Conservation (phyloP, 1,139 yeast species). For the Hanseniaspora gamundiae region DNA sequence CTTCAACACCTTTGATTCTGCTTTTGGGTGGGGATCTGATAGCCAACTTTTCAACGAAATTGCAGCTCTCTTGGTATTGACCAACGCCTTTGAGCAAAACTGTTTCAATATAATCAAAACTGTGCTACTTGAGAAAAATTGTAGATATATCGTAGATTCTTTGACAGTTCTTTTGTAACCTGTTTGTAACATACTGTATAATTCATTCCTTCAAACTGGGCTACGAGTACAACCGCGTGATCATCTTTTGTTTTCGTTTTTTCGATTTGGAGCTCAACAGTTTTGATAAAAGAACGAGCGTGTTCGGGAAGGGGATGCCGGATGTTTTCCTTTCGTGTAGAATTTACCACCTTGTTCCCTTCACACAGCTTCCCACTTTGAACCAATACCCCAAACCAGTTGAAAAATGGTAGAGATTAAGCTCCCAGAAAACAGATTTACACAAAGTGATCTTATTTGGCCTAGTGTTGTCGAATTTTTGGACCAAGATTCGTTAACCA, state of each 20-base stretch:
- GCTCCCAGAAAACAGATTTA: background rate
- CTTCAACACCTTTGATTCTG: background rate
- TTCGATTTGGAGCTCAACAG: too few relatives aligned
- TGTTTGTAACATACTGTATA: too few relatives aligned
- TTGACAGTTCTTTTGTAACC: background rate
- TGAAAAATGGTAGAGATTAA: background rate
- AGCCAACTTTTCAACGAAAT: background rate
- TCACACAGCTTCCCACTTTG: too few relatives aligned
- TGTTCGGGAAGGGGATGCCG: too few relatives aligned
- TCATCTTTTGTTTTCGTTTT: too few relatives aligned
- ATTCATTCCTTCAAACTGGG: too few relatives aligned
- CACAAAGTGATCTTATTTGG: background rate
- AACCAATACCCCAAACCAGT: too few relatives aligned
- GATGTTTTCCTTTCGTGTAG: too few relatives aligned
- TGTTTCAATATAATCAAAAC: too few relatives aligned
- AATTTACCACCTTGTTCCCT: too few relatives aligned
- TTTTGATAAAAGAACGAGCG: too few relatives aligned
- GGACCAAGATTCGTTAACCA: slow-evolving; percentile 21
- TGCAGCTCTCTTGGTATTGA: slow-evolving; percentile 18
- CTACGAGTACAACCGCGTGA: too few relatives aligned
- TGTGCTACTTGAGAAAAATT: background rate
- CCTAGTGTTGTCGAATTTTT: slow-evolving; percentile 11
- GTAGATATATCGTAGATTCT: background rate
- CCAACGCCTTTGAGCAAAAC: slow-evolving; percentile 21
- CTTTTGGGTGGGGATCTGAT: background rate